Conservation (phyloP, 805 yeast species). For the Lipomyces yamanashiensis region DNA sequence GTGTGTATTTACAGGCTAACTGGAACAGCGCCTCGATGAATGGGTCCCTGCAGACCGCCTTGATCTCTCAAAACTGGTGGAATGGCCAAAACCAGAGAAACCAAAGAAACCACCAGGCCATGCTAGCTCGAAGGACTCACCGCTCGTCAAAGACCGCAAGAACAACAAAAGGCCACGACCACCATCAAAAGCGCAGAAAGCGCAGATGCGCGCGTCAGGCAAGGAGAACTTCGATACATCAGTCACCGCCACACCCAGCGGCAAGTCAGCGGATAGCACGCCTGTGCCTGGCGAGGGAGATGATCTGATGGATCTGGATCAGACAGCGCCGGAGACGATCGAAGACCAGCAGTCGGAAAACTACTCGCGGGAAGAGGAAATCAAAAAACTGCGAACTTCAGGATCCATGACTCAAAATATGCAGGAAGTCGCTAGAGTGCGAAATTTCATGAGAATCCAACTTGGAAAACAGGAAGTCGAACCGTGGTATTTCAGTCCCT, state of each 20-base stretch:
- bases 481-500: constrained; percentile 99
- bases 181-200: constrained; percentile 11
- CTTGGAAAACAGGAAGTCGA: constrained; percentile 92
- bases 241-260: not conserved
- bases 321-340: constrained; percentile 80
- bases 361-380: constrained; percentile 85
- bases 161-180: constrained; percentile 26
- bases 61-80: constrained; percentile 70
- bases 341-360: constrained; percentile 56
- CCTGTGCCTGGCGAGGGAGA: constrained; percentile 43
- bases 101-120: constrained; percentile 50
- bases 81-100: constrained; percentile 66
- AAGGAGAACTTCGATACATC: constrained; percentile 35
- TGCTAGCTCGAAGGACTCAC: constrained; percentile 38
- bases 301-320: constrained; percentile 83
- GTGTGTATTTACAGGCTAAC: not conserved
- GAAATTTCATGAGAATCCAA: constrained; percentile 77
- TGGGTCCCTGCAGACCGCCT: constrained; percentile 81
- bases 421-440: constrained; percentile 84
- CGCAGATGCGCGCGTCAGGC: constrained; percentile 46
- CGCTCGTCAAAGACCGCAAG: constrained; percentile 28
- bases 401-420: constrained; percentile 96
- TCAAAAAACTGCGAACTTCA: constrained; percentile 86
- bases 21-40: constrained; percentile 75
- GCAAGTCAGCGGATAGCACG: not conserved